Percentiles rank a stretch among this genome's conserved stretches.
Conservation (phyloP, 2,329 filamentous ascomycete genomes). For the Dothistroma pini region DNA sequence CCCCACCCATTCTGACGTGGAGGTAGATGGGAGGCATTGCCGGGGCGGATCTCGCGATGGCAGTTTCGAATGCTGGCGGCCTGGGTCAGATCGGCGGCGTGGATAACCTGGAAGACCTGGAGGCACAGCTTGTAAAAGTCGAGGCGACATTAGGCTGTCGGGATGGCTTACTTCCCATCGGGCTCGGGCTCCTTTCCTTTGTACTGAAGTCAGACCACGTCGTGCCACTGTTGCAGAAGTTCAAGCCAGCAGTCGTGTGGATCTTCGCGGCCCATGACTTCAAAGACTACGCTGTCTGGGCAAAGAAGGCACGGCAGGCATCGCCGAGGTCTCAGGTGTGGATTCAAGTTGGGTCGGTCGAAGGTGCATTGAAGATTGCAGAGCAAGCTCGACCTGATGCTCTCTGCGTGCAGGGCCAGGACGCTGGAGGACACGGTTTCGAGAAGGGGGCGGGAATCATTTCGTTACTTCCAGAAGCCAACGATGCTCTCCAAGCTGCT, state of each 20-base stretch:
- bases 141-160: constrained; percentile 10
- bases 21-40: constrained; percentile 45
- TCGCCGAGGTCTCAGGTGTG: constrained; percentile 48
- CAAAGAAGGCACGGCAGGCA: constrained; percentile 29
- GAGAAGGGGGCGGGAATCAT: constrained; percentile 54
- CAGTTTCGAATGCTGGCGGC: constrained; percentile 53
- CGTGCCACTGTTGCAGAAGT: constrained; percentile 50
- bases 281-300: constrained; percentile 38
- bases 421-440: constrained; percentile 63
- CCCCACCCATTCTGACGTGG: not conserved
- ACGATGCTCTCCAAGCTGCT: constrained; percentile 40
- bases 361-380: constrained; percentile 50
- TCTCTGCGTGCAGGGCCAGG: constrained; percentile 59
- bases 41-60: constrained; percentile 54
- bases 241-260: constrained; percentile 61
- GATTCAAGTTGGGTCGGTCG: constrained; percentile 60
- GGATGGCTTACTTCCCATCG: constrained; percentile 46
- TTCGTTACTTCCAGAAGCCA: constrained; percentile 56
- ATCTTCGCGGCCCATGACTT: constrained; percentile 57
- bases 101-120: constrained; percentile 24
- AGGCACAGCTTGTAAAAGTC: constrained; percentile 17
- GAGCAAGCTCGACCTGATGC: constrained; percentile 51
- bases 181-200: constrained; percentile 60
- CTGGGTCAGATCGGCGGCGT: constrained; percentile 45
- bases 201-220: constrained; percentile 41